These are phyloP conservation scores for Arachnomyces sp. DNA, from an alignment of 2,329 filamentous ascomycete species.

Conservation along the genomic window DNA sequence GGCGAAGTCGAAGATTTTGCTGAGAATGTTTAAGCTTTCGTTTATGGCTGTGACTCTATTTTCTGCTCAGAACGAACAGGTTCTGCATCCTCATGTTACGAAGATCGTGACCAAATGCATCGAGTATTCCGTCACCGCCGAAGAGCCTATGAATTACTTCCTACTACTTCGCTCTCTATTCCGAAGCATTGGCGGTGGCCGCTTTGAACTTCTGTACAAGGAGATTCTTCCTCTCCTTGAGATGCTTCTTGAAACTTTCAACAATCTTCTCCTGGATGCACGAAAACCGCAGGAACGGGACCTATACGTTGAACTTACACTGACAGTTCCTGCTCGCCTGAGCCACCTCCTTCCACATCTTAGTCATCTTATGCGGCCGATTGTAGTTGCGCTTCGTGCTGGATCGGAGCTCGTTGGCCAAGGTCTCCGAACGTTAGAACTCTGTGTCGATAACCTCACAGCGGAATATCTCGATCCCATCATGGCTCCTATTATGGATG, in stretches of 20 bases:
- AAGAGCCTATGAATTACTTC: slow-evolving; percentile 99
- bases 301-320: slow-evolving; percentile 90
- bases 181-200: slow-evolving; percentile 89
- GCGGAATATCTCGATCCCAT: slow-evolving; percentile 97
- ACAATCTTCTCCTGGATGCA: slow-evolving; percentile 84
- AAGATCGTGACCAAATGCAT: slow-evolving; percentile 98
- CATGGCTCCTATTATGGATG: slow-evolving; percentile 97
- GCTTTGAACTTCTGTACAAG: slow-evolving; percentile 97
- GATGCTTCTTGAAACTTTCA: slow-evolving; percentile 95
- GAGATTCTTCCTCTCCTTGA: slow-evolving; percentile 92
- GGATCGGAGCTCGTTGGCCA: slow-evolving; percentile 92
- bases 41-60: slow-evolving; percentile 99
- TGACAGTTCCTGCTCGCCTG: slow-evolving; percentile 88
- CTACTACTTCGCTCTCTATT: slow-evolving; percentile 86
- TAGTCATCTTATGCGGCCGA: slow-evolving; percentile 90
- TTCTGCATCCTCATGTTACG: slow-evolving; percentile 89
- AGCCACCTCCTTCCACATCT: slow-evolving; percentile 93
- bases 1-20: slow-evolving; percentile 82
- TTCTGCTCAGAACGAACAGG: slow-evolving; percentile 87
- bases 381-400: slow-evolving; percentile 89
- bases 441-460: slow-evolving; percentile 96
- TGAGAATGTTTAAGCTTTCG: slow-evolving; percentile 92
- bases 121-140: slow-evolving; percentile 86
- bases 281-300: slow-evolving; percentile 86
- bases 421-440: slow-evolving; percentile 82